Evolutionary conservation across 2,329 filamentous ascomycete genomes (phyloP), one percentile per base, ranked within the genome.

Genomic region (Graphilbum ipis-grandicollis): DNA sequence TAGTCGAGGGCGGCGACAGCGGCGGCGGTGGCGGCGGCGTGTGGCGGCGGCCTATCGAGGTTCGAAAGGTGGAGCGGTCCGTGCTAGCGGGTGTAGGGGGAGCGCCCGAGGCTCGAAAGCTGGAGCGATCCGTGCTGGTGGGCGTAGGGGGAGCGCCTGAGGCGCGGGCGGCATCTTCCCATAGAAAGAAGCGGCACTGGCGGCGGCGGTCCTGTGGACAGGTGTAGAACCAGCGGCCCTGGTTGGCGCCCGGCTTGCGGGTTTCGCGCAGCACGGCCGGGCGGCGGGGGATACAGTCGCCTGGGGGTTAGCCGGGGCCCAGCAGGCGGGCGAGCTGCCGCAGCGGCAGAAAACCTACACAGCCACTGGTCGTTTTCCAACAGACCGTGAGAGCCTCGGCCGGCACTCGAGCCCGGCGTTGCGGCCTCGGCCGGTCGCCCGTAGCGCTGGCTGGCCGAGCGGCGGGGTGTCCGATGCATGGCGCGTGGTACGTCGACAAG

Each of bases 141-240:
- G 19, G 6, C 10, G 21, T 5, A 5, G 21, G 21, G 6, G 18
- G 18, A 18, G 21, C 29, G n/a, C n/a, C 29, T 7, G 10, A 4
- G 17, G 42, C 36, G 25, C 46, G 41, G 9, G 60, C 59, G 2
- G 52, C 50, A 8, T 63, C 55, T n/a, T 53, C 51, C 56, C 57
- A 66, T 18, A 65, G 44, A 40, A 63, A 67, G 45, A 66, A 63
- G 7, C 46, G 37, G 47, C 63, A 67, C 33, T 52, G 50, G 8
- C 37, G 29, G 1, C 40, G 39, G 7, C 50, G 48, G 8, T 47
- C 46, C n/a, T 45, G 39, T 7, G 46, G 45, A 45, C 63, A 66
- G 9, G 50, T 54, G 49, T 56, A 64, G 46, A 63, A 66, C 35
- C 49, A 52, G 35, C 50, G 55, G 19, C 60, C 61, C 32, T 55